These are phyloP conservation scores for Friedmanniomyces simplex DNA, from an alignment of 495 filamentous ascomycete species.

Conservation along the genomic window DNA sequence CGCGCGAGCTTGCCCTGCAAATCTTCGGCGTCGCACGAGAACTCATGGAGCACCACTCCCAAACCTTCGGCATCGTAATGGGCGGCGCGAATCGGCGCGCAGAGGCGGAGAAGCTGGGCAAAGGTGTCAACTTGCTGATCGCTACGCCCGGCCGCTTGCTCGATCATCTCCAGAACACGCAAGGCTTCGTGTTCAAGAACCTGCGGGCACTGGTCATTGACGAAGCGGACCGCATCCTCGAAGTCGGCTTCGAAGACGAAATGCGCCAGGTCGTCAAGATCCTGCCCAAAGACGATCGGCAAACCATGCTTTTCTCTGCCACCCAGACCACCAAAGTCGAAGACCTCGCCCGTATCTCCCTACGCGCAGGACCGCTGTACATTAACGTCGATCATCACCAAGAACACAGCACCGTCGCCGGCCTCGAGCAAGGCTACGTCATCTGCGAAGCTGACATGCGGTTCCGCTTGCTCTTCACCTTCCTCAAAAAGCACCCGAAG, in stretches of 20 bases:
- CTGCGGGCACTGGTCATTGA: conserved; percentile 80
- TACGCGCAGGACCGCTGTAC: conserved; percentile 84
- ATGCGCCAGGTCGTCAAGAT: conserved; percentile 97
- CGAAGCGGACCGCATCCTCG: conserved; percentile 87
- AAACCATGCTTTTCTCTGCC: conserved; percentile 95
- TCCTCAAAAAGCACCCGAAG: conserved; percentile 78
- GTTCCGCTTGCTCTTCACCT: conserved; percentile 90
- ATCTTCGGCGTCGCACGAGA: conserved; percentile 94
- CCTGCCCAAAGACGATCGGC: conserved; percentile 74
- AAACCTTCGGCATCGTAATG: conserved; percentile 93
- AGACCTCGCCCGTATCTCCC: conserved; percentile 86
- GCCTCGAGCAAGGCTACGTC: conserved; percentile 91
- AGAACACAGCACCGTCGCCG: conserved; percentile 77
- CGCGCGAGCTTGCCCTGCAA: conserved; percentile 84
- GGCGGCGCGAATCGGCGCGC: conserved; percentile 85
- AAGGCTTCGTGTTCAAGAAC: conserved; percentile 89
- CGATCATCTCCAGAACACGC: conserved; percentile 90
- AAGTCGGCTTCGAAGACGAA: conserved; percentile 97
- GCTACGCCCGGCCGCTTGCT: conserved; percentile 88
- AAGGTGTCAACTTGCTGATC: conserved; percentile 89
- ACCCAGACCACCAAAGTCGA: conserved; percentile 98
- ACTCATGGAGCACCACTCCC: conserved; percentile 75
- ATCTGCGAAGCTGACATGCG: conserved; percentile 86
- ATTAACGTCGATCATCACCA: conserved; percentile 83
- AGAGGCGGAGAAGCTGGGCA: conserved; percentile 86